Evolutionary conservation across 345 rosid genomes (phyloP).

Genomic region (Syzygium grande): DNA sequence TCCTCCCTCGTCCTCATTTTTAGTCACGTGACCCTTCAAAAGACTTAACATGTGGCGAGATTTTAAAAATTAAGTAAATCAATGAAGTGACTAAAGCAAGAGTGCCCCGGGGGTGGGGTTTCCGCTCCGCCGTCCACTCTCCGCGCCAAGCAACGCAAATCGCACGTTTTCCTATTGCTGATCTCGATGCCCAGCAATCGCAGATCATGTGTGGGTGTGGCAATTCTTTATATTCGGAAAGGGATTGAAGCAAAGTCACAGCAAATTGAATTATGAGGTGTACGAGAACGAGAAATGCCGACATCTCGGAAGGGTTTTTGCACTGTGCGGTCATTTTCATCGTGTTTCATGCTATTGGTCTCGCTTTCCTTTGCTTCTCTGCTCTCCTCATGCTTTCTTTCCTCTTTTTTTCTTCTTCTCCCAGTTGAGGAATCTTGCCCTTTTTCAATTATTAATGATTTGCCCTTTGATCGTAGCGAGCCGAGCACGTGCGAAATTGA

Average conservation of each 20-base stretch:
- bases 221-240: background rate
- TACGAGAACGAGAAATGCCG: background rate
- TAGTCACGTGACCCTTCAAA: too few relatives aligned
- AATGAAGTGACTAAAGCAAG: background rate
- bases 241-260: background rate
- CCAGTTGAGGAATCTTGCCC: too few relatives aligned
- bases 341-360: too few relatives aligned
- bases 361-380: too few relatives aligned
- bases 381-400: too few relatives aligned
- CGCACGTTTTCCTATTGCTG: background rate
- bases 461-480: too few relatives aligned
- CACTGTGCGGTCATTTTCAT: background rate
- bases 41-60: too few relatives aligned
- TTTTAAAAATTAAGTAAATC: background rate
- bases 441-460: too few relatives aligned
- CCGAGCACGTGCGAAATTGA: too few relatives aligned
- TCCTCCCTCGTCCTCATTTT: too few relatives aligned
- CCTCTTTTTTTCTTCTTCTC: too few relatives aligned
- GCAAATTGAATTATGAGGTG: background rate
- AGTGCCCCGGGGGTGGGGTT: too few relatives aligned
- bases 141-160: background rate
- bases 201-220: background rate
- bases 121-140: fast-evolving
- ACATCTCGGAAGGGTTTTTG: background rate
- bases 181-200: background rate